Conservation (phyloP, 306 rosid species). For the Prunus persica region DNA sequence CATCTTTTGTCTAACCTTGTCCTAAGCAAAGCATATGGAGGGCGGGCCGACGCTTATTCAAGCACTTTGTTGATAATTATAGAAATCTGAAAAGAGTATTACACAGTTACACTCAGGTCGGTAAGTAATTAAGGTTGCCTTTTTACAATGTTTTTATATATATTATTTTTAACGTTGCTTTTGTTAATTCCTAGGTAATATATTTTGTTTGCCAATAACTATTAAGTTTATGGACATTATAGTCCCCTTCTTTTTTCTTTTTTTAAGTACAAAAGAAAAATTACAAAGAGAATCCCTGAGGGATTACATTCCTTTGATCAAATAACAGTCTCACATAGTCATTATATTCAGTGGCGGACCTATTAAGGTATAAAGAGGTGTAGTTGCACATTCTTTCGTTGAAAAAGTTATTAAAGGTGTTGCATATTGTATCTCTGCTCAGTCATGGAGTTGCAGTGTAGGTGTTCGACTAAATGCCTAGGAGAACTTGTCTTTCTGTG, state of each 20-base stretch:
- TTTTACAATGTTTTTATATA: no score
- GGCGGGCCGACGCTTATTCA: not conserved
- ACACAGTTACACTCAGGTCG: not conserved
- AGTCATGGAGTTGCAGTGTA: no score
- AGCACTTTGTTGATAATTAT: not conserved
- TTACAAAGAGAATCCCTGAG: no score
- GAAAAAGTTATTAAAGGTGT: no score
- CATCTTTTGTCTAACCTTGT: slow-evolving; percentile 6
- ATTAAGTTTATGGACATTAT: not conserved
- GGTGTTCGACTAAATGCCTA: no score
- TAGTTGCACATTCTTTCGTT: rapidly evolving
- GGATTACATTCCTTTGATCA: no score
- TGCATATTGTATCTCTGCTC: no score
- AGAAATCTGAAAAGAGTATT: not conserved
- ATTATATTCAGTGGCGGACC: no score
- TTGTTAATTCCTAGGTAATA: not conserved
- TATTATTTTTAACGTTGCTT: not conserved
- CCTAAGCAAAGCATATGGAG: not conserved
- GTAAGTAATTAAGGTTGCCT: not conserved
- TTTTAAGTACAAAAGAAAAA: no score
- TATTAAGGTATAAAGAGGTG: no score
- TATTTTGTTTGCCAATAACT: not conserved
- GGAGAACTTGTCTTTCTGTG: no score
- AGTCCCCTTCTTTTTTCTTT: not conserved
- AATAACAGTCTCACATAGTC: no score